A percentile compares a stretch with the other conserved stretches of the same genome.
Evolutionary conservation across 345 rosid species (phyloP).

Genomic region (Combretum micranthum): DNA sequence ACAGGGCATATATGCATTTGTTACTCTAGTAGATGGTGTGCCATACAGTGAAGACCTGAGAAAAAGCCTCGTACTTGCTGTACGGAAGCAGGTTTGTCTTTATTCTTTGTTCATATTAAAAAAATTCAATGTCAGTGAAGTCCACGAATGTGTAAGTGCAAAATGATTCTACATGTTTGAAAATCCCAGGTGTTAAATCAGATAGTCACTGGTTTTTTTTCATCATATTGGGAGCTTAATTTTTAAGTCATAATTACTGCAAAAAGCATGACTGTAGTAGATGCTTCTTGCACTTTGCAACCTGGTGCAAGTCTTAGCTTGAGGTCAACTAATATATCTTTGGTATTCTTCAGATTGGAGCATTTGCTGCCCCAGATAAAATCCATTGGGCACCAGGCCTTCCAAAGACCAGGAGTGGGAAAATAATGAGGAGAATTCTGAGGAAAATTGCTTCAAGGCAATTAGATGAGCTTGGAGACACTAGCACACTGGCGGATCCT

Average conservation of each 20-base stretch:
- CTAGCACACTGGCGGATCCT: slow-evolving; percentile 90
- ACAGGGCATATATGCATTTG: slow-evolving; percentile 95
- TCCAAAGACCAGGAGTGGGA: slow-evolving; percentile 97
- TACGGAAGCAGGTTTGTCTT: slow-evolving; percentile 67
- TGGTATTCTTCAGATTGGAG: slow-evolving; percentile 70
- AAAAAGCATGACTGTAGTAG: neutral
- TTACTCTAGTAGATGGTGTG: slow-evolving; percentile 80
- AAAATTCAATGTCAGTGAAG: too few species aligned
- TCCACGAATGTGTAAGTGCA: too few species aligned
- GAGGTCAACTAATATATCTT: too few species aligned
- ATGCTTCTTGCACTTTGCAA: neutral
- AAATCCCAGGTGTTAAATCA: too few species aligned
- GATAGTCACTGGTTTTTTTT: too few species aligned
- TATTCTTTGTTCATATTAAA: neutral
- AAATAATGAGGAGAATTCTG: slow-evolving; percentile 93
- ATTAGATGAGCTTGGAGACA: slow-evolving; percentile 86
- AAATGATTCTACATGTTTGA: too few species aligned
- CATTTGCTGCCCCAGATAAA: slow-evolving; percentile 91
- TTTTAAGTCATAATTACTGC: too few species aligned
- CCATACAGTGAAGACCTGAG: slow-evolving; percentile 85
- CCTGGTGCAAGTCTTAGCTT: neutral
- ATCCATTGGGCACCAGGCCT: slow-evolving; percentile 95
- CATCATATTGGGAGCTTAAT: too few species aligned
- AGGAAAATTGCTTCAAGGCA: slow-evolving; percentile 90
- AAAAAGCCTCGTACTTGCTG: slow-evolving; percentile 56